phyloP scores from a whole-genome alignment of 768 basidiomycete genomes.

The Tubosaeta sp. region DNA sequence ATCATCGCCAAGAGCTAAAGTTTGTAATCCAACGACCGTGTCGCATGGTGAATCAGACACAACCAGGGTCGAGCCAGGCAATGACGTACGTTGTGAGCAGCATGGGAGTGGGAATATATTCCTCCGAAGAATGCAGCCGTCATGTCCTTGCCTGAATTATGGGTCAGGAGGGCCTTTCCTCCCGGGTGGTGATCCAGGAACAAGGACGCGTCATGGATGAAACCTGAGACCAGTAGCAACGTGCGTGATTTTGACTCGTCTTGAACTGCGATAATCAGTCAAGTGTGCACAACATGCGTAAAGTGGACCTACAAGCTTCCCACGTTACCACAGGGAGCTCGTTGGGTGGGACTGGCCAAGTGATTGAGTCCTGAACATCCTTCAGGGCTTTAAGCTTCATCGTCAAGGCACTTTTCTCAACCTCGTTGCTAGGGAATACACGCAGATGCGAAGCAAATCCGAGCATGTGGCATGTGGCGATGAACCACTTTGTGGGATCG shows the following conservation, averaged over 20 bases:
- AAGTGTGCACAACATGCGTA: neutral
- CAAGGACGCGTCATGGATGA: constrained; percentile 77
- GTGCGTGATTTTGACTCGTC: constrained; percentile 60
- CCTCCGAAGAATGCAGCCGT: constrained; percentile 86
- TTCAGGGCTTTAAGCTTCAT: constrained; percentile 81
- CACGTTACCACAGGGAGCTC: constrained; percentile 75
- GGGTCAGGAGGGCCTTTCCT: constrained; percentile 54
- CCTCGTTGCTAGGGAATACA: constrained; percentile 85
- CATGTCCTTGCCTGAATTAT: constrained; percentile 73
- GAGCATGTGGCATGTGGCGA: constrained; percentile 53
- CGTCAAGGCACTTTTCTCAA: constrained; percentile 73
- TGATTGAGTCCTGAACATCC: constrained; percentile 53
- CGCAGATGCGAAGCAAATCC: constrained; percentile 80
- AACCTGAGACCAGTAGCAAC: constrained; percentile 75
- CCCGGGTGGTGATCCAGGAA: constrained; percentile 82
- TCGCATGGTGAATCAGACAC: constrained; percentile 3
- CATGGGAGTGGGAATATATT: constrained; percentile 76
- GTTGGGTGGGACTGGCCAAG: constrained; percentile 55
- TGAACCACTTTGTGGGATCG: constrained; percentile 79
- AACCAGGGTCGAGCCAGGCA: constrained; percentile 1
- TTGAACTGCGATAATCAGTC: constrained; percentile 43
- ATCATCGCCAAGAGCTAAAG: constrained; percentile 65
- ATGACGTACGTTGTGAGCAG: constrained; percentile 65
- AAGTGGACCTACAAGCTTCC: constrained; percentile 62
- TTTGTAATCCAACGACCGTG: neutral